Evolutionary conservation across 306 rosid species (phyloP), one percentile per base, ranked within the genome.

Genomic region (Luffa aegyptiaca): DNA sequence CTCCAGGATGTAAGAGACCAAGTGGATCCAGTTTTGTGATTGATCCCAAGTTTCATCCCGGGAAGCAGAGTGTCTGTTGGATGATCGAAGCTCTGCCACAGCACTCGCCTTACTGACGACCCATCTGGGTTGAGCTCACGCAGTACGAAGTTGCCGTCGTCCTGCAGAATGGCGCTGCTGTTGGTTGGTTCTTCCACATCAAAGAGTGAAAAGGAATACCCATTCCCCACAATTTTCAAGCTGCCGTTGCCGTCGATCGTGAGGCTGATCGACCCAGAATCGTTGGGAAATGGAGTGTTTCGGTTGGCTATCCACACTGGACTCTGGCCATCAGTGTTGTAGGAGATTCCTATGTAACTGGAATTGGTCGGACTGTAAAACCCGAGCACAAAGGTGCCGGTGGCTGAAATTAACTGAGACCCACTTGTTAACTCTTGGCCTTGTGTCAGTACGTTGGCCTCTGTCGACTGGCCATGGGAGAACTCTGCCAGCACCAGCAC

Each of bases 71-170:
- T 84, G 36, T 81, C 81, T 2, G 82, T 81, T 6, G 84, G 82
- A 72, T 77, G 44, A 81, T 84, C 84, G 61, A 81, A 77, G 75
- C 84, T 81, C 26, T 84, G 77, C 87, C 87, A 84, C 49, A 68
- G 10, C 4, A 33, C 68, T 4, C 31, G 31, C 31, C 1, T 26
- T 26, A 26, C 31, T 26, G 31, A 26, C 31, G 31, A 26, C 31
- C 31, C 31, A 26, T 26, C 31, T 26, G 31, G 31, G 31, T 1
- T 26, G 31, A 26, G 31, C 31, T 26, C 31, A 26, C 31, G 31
- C 37, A 81, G 80, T 26, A 69, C 63, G 39, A 86, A 65, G 69
- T 81, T 73, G 0, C 83, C 84, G 1, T 48, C 33, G 14, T 80
- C 48, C 5, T 18, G 68, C 49, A 81, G 52, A 58, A 58, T 58